phyloP scores from a whole-genome alignment of 768 basidiomycete genomes.

The Sporobolomyces phaffii region DNA sequence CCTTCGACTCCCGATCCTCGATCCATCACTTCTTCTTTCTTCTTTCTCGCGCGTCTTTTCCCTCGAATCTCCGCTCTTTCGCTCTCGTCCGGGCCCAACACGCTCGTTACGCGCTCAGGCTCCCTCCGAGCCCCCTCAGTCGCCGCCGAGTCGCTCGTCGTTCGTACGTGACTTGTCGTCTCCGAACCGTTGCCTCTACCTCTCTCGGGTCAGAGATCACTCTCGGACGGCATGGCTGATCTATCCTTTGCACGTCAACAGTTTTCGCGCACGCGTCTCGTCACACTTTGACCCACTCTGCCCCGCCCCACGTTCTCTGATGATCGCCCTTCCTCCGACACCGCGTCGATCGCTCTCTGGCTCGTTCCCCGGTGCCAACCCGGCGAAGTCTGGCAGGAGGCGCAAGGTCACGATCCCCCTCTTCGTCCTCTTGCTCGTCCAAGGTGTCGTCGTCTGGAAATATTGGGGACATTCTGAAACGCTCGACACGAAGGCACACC shows the following conservation, averaged over 20 bases:
- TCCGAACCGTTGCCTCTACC: no score
- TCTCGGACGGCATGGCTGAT: no score
- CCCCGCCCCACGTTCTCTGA: not conserved
- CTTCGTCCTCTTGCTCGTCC: conserved; percentile 13
- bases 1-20: not conserved
- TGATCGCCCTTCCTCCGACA: conserved; percentile 37
- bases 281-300: not conserved
- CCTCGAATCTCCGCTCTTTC: not conserved
- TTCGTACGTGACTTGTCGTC: no score
- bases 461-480: conserved; percentile 1
- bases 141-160: not conserved
- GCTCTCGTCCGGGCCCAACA: not conserved
- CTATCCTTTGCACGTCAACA: no score
- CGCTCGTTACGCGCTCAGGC: not conserved
- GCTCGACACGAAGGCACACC: not conserved
- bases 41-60: no score
- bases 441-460: conserved; percentile 9
- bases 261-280: not conserved
- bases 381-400: conserved; percentile 3
- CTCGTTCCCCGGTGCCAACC: not conserved
- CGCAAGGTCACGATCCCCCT: conserved; percentile 18
- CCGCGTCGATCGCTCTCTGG: conserved; percentile 12
- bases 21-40: no score
- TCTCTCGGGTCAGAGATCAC: no score
- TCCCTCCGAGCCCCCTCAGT: not conserved